Evolutionary conservation across 345 rosid genomes (phyloP), one percentile per base, ranked within the genome.

Genomic region (Mallotus nudiflorus): DNA sequence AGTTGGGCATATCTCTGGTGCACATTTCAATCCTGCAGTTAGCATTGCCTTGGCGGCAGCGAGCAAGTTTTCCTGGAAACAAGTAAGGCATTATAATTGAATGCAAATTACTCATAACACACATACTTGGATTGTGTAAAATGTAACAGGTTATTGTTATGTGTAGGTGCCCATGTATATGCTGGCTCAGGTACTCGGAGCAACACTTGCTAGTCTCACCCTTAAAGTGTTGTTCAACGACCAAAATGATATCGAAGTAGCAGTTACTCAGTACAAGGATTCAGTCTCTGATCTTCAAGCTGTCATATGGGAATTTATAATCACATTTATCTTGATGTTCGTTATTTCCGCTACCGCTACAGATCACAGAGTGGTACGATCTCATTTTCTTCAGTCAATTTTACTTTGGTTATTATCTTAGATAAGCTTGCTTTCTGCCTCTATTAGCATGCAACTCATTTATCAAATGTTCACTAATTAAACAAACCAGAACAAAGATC

Each of bases 21-120:
- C 83, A 58, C 88, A 86, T 79, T 86, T 86, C 40, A 84, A 82
- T 66, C 88, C 88, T 48, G 86, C 84, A 12, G 86, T 82, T 56
- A 78, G 81, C 51, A 62, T 79, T 45, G 84, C 88, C 52, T 75
- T 82, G 8, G 83, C 86, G 1, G 75, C 80, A 4, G 60, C 68
- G 46, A 42, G 75, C 8, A 79, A 73, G 55, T 77, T 82, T 61
- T 33, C 84, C 24, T 75, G 84, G 88, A 82, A 79, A 81, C 78
- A 73, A 25, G 88, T 82, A 37, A 77, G 80, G n/a, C 24, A 54
- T 42, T 29, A 28, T 12, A 24, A n/a, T 57, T 12, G n/a, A 33
- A 3, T 33, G 37, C 37, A 33, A 3, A 2, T 2, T 42, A 42
- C 46, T 35, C 44, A 39, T 19, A 20, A 12, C 22, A n/a, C 48